A percentile compares a stretch with the other conserved stretches of the same genome.
These are phyloP conservation scores for Dysphania ambrosioides DNA, from an alignment of 148 eudicot genomes.

Conservation along the genomic window DNA sequence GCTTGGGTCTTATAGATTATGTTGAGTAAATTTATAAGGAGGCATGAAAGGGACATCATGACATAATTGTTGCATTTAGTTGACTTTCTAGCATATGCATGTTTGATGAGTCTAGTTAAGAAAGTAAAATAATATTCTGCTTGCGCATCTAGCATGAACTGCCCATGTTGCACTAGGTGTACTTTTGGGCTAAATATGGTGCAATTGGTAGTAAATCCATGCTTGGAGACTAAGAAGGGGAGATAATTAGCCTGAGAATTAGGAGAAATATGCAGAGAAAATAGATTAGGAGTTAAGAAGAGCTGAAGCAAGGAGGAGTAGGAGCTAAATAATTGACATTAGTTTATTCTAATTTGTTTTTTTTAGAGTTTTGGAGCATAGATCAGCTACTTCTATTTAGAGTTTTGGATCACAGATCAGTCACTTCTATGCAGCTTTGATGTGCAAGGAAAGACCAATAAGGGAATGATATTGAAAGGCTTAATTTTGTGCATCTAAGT, in stretches of 20 bases:
- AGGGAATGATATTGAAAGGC: background rate
- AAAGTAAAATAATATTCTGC: background rate
- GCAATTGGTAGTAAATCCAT: background rate
- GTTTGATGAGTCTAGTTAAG: background rate
- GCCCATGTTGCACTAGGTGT: background rate
- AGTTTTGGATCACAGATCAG: too few relatives aligned
- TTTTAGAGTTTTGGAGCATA: background rate
- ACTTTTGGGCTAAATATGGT: too few relatives aligned
- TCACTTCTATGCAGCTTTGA: background rate
- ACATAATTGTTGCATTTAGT: background rate
- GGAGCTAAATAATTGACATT: background rate
- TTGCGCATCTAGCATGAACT: background rate
- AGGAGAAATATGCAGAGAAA: too few relatives aligned
- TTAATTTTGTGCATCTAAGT: background rate
- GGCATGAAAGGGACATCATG: background rate
- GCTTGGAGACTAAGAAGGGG: too few relatives aligned
- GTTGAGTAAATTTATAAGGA: background rate
- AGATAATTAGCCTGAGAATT: too few relatives aligned
- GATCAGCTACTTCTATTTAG: background rate
- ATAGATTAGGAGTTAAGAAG: too few relatives aligned
- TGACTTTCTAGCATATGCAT: background rate
- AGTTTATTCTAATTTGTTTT: background rate
- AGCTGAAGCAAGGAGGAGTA: too few relatives aligned
- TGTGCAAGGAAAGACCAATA: background rate
- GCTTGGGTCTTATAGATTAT: background rate